Evolutionary conservation across 768 basidiomycete species (phyloP), one percentile per base, ranked within the genome.

Genomic region (Neoboletus magnificus): DNA sequence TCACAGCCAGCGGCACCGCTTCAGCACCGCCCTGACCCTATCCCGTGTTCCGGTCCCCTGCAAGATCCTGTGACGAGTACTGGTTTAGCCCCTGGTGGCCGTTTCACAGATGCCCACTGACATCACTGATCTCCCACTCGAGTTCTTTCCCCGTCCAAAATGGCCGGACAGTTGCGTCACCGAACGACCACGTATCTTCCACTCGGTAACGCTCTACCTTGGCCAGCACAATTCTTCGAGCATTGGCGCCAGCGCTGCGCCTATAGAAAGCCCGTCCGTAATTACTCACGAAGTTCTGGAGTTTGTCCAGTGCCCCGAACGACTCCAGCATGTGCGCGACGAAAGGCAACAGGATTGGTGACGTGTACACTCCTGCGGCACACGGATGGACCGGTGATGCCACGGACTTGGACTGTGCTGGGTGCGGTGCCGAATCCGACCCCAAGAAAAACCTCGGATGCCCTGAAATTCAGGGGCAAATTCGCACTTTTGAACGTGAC

Each of bases 401-500:
- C 18, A 81, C 84, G 5, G 88, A 81, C 71, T 93, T 88, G 50
- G 79, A 75, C 29, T 76, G 68, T 30, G 80, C 79, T 5, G 89
- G 86, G 71, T 99, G 97, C 39, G 97, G 97, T 1, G 97, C 97
- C 29, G 91, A 93, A 73, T 99, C 97, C 18, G 92, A 95, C 20
- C 97, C 97, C 52, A 99, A 79, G 82, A 99, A 99, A 74, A 99
- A 99, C 46, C 91, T 86, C 4, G 93, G 88, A 71, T 96, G 90
- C 4, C 95, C 95, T 85, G 62, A 23, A 46, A 52, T 37, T 57
- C 20, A 51, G 43, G 35, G 12, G 9, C 13, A 16, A 30, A 36
- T 36, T 42, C 37, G 36, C 36, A 2, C 35, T 22, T 13, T 25
- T 22, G 18, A 49, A 37, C 41, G 0, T 25, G 23, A 30, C 25